Evolutionary conservation across 495 filamentous ascomycete genomes (phyloP).

Genomic region (Parmelia sp.): DNA sequence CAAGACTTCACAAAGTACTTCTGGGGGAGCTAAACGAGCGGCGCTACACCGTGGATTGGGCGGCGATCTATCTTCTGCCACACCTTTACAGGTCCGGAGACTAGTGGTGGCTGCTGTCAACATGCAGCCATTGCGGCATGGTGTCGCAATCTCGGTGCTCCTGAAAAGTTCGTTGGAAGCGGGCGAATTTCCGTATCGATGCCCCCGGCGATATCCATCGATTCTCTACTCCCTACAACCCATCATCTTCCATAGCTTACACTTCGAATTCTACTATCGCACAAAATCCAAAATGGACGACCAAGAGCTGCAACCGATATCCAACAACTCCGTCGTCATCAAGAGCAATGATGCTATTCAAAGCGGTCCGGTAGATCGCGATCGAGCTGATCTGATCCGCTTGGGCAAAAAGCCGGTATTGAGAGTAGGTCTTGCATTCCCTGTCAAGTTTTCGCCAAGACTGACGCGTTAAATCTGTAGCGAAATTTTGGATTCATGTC

Average conservation of each 20-base stretch:
- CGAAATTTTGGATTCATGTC: constrained; percentile 17
- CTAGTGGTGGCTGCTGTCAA: neutral
- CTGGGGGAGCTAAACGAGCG: neutral
- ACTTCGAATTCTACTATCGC: neutral
- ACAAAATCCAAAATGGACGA: neutral
- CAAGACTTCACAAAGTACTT: neutral
- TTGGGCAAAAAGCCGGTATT: constrained; percentile 46
- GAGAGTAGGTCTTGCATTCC: constrained; percentile 27
- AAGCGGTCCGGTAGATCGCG: neutral
- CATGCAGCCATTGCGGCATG: neutral
- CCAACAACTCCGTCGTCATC: neutral
- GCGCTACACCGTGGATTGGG: neutral
- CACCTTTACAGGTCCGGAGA: neutral
- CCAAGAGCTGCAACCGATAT: neutral
- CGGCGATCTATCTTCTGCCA: neutral
- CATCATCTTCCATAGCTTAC: neutral
- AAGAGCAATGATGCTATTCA: neutral
- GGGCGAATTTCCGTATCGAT: neutral
- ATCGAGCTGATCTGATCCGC: constrained; percentile 30
- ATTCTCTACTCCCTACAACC: neutral
- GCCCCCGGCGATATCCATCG: neutral
- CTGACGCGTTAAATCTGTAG: neutral
- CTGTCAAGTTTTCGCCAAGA: constrained; percentile 14
- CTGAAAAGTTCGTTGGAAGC: neutral
- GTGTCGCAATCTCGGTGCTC: neutral